A percentile compares a stretch with the other conserved stretches of the same genome.
Conservation (phyloP, 768 basidiomycete genomes). For the Fomitopsis pulvina region DNA sequence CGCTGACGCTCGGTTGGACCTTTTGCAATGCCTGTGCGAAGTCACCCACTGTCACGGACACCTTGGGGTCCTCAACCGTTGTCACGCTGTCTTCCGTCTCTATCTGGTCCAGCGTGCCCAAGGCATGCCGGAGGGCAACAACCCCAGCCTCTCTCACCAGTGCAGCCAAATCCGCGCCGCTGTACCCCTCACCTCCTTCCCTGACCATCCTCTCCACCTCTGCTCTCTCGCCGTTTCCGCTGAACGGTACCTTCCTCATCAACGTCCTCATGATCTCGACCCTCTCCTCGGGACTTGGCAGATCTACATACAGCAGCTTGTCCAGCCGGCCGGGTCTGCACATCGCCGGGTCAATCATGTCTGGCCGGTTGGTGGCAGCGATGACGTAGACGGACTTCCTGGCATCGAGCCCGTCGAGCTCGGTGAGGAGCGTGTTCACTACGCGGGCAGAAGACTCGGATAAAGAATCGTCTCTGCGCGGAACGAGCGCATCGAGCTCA, state of each 20-base stretch:
- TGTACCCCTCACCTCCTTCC: conserved; percentile 76
- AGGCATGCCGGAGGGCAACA: conserved; percentile 59
- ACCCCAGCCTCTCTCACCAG: conserved; percentile 89
- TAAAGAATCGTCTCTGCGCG: conserved; percentile 84
- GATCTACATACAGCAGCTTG: conserved; percentile 89
- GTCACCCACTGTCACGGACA: conserved; percentile 52
- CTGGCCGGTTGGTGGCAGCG: conserved; percentile 90
- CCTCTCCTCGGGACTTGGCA: conserved; percentile 68
- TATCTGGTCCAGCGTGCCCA: conserved; percentile 64
- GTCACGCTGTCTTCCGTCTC: conserved; percentile 28
- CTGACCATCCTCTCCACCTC: conserved; percentile 43
- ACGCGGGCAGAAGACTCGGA: conserved; percentile 92
- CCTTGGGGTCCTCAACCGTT: conserved; percentile 13
- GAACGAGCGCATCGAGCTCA: conserved; percentile 89
- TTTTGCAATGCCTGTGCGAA: conserved; percentile 73
- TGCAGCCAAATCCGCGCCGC: conserved; percentile 86
- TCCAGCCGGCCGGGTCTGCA: conserved; percentile 93
- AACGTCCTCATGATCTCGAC: conserved; percentile 81
- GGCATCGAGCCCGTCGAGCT: conserved; percentile 86
- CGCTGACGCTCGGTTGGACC: conserved; percentile 81
- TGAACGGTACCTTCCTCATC: conserved; percentile 63
- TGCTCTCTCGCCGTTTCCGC: conserved; percentile 15
- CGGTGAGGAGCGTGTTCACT: conserved; percentile 90
- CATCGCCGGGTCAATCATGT: conserved; percentile 98
- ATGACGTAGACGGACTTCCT: conserved; percentile 89